Conservation (phyloP, 1,139 yeast genomes). For the Yamadazyma siamensis region DNA sequence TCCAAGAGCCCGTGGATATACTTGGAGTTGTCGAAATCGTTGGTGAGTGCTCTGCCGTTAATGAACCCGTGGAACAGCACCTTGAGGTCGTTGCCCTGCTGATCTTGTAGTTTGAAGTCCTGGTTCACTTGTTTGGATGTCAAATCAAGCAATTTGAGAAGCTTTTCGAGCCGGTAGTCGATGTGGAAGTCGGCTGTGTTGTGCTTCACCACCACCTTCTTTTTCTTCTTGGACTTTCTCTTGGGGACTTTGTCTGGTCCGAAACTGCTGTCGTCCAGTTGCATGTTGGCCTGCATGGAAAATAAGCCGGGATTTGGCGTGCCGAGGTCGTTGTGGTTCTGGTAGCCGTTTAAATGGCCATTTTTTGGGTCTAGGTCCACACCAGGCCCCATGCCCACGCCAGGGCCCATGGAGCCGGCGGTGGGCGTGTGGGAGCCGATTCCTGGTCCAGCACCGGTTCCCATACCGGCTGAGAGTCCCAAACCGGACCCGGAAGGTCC, state of each 20-base stretch:
- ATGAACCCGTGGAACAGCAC: conserved; percentile 37
- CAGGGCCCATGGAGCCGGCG: no score
- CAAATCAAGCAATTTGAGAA: conserved; percentile 30
- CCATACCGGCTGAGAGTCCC: no score
- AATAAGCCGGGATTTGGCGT: no score
- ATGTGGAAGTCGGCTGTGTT: conserved; percentile 12
- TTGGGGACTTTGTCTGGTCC: background rate
- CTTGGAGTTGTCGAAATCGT: conserved; percentile 40
- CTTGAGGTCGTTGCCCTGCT: conserved; percentile 22
- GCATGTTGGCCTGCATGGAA: no score
- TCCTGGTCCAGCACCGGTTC: no score
- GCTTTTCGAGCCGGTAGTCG: conserved; percentile 27
- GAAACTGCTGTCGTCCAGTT: no score
- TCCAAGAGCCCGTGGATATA: conserved; percentile 19
- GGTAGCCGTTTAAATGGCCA: no score
- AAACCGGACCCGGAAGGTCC: no score
- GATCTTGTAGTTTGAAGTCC: conserved; percentile 31
- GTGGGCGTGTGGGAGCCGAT: no score
- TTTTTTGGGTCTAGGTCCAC: no score
- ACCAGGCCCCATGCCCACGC: no score
- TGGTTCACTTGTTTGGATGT: conserved; percentile 17
- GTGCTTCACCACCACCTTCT: conserved; percentile 6
- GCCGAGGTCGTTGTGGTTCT: no score
- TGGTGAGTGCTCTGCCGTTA: conserved; percentile 42
- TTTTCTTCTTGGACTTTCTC: conserved; percentile 4